phyloP scores from a whole-genome alignment of 139 green algal genomes.

The Auxenochlorella pyrenoidosa region DNA sequence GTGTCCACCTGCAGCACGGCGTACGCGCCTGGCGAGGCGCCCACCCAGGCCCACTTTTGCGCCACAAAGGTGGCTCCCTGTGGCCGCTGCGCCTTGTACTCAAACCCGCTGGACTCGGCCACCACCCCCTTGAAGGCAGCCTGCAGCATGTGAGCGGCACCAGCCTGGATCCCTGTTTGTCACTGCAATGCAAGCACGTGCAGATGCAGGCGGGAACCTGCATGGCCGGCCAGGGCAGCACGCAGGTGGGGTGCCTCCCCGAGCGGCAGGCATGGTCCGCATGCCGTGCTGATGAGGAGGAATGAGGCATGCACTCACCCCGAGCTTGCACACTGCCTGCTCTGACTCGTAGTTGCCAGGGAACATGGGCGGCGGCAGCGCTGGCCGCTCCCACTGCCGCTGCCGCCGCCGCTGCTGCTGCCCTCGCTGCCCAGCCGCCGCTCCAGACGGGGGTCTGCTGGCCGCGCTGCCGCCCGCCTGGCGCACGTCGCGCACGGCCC shows the following conservation, averaged over 20 bases:
- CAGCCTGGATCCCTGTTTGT: neutral
- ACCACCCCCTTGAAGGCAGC: neutral
- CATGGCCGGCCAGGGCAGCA: neutral
- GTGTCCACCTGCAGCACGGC: neutral
- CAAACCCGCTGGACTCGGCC: neutral
- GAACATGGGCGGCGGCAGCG: neutral
- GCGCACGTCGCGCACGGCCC: neutral
- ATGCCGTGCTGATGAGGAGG: neutral
- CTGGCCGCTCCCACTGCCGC: no score
- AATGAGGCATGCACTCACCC: neutral
- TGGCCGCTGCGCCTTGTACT: neutral
- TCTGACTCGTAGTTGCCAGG: neutral
- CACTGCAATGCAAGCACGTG: neutral
- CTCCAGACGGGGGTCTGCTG: neutral
- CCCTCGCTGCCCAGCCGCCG: neutral
- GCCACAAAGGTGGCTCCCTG: neutral
- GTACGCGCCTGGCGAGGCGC: neutral
- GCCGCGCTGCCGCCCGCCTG: neutral
- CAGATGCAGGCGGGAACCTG: neutral
- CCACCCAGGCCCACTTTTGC: slow-evolving; percentile 16
- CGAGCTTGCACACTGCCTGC: neutral
- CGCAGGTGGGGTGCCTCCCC: neutral
- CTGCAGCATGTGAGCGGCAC: neutral
- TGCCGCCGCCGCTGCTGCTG: no score
- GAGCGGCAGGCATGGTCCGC: neutral